phyloP scores from a whole-genome alignment of 73 alveolate genomes.

The Tetrahymena elliotti region DNA sequence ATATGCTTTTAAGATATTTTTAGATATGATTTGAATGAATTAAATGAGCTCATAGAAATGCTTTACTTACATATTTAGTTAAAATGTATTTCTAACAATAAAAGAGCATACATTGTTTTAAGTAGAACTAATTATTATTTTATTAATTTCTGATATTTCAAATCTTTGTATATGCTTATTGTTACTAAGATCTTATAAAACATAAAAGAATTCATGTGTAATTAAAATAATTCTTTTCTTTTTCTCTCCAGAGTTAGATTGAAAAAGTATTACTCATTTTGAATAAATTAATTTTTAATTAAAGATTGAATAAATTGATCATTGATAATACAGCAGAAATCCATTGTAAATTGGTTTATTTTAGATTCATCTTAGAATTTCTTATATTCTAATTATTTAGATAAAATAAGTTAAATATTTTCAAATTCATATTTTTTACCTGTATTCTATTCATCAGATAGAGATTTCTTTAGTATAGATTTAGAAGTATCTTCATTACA shows the following conservation, averaged over 20 bases:
- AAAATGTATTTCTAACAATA: background rate
- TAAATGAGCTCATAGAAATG: background rate
- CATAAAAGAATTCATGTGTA: background rate
- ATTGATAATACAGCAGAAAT: background rate
- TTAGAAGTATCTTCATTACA: too few species aligned
- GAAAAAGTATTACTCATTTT: too few species aligned
- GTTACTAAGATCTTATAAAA: background rate
- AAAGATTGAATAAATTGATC: background rate
- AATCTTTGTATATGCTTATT: background rate
- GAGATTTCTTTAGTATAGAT: too few species aligned
- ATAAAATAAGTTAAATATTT: too few species aligned
- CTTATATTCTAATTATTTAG: too few species aligned
- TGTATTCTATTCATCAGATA: too few species aligned
- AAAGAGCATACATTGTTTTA: background rate
- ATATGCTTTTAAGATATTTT: background rate
- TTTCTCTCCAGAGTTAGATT: background rate
- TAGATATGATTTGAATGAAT: too few species aligned
- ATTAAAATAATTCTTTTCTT: background rate
- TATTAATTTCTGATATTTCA: background rate
- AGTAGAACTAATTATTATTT: background rate
- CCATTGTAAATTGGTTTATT: background rate
- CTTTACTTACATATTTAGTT: too few species aligned
- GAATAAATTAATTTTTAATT: too few species aligned
- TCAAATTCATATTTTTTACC: too few species aligned
- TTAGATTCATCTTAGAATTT: too few species aligned